phyloP scores from a whole-genome alignment of 1,284 basidiomycete genomes.

The Ceratobasidium theobromae region DNA sequence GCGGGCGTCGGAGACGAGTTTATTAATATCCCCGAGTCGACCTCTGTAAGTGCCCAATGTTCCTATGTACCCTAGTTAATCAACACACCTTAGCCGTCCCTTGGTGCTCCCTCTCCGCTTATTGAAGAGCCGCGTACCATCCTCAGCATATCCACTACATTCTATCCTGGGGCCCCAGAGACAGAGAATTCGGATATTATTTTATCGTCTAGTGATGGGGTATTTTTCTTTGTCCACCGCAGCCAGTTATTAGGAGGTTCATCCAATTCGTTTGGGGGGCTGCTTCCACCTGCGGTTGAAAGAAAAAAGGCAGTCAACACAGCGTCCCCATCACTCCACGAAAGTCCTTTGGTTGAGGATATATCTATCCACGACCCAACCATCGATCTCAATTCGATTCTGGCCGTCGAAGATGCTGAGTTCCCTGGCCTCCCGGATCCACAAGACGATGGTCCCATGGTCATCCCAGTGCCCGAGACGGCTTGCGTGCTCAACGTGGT shows the following conservation, averaged over 20 bases:
- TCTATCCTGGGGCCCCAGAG: slow-evolving; percentile 34
- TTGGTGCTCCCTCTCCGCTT: background rate
- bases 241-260: slow-evolving; percentile 26
- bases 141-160: slow-evolving; percentile 35
- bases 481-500: slow-evolving; percentile 34
- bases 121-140: slow-evolving; percentile 28
- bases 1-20: slow-evolving; percentile 1
- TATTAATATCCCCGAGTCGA: background rate
- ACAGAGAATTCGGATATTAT: slow-evolving; percentile 33
- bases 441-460: slow-evolving; percentile 3
- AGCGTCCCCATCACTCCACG: background rate
- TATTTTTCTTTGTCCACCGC: slow-evolving; percentile 36
- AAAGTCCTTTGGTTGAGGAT: slow-evolving; percentile 18
- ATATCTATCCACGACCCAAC: slow-evolving; percentile 27
- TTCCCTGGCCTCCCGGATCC: background rate
- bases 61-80: background rate
- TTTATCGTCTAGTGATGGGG: slow-evolving; percentile 31
- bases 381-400: slow-evolving; percentile 29
- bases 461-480: slow-evolving; percentile 23
- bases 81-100: background rate
- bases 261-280: slow-evolving; percentile 31
- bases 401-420: slow-evolving; percentile 3
- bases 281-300: slow-evolving; percentile 10
- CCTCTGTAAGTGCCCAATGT: slow-evolving; percentile 12
- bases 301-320: slow-evolving; percentile 2